Evolutionary conservation across 306 rosid genomes (phyloP).

Genomic region (Phaseolus lunatus): DNA sequence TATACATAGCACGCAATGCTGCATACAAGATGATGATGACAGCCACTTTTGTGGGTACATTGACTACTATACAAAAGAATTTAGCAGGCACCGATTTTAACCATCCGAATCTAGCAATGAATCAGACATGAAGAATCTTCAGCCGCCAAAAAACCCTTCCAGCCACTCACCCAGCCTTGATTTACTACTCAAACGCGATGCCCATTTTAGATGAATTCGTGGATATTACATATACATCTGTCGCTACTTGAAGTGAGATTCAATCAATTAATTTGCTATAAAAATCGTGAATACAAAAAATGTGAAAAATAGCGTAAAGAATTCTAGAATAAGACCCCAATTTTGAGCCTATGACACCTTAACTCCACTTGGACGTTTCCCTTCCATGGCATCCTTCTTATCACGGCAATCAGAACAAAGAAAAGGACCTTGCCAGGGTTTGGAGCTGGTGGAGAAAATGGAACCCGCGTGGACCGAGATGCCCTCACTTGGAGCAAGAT

Average conservation of each 20-base stretch:
- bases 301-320: conserved; percentile 49
- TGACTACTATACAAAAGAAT: conserved; percentile 50
- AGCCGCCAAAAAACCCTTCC: conserved; percentile 44
- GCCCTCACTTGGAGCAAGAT: conserved; percentile 91
- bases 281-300: conserved; percentile 50
- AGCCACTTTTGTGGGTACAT: conserved; percentile 32
- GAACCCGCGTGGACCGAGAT: conserved; percentile 94
- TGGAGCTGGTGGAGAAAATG: conserved; percentile 87
- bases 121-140: conserved; percentile 37
- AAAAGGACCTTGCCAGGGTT: conserved; percentile 99
- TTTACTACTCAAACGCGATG: conserved; percentile 42
- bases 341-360: conserved; percentile 67
- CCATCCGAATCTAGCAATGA: conserved; percentile 36
- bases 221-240: conserved; percentile 54
- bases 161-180: conserved; percentile 28
- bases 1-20: conserved; percentile 27
- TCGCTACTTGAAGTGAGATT: conserved; percentile 57
- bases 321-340: conserved; percentile 27
- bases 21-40: conserved; percentile 30
- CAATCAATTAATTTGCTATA: conserved; percentile 60
- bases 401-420: conserved; percentile 85
- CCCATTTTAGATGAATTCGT: conserved; percentile 48
- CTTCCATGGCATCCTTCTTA: conserved; percentile 99
- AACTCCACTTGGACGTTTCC: conserved; percentile 90
- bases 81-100: conserved; percentile 39